Percentiles rank a stretch among this genome's conserved stretches.
phyloP scores from a whole-genome alignment of 306 rosid species.

The Cajanus cajan region DNA sequence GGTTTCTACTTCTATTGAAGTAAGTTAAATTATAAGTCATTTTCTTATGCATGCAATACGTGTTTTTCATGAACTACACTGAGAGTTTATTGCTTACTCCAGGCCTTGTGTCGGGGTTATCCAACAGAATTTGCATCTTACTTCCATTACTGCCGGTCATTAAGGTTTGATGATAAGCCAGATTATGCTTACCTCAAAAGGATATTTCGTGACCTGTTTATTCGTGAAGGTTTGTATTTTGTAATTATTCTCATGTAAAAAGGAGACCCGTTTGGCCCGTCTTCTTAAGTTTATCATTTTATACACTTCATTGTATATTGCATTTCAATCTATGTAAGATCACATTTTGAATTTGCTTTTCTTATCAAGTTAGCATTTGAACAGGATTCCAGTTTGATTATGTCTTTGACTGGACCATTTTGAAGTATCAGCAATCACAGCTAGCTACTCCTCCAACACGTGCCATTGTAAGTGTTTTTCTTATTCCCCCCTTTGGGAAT shows the following conservation, averaged over 20 bases:
- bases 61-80: slow-evolving; percentile 1
- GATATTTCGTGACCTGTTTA: slow-evolving; percentile 93
- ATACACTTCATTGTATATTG: not conserved
- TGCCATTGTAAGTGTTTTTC: slow-evolving; percentile 46
- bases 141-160: slow-evolving; percentile 94
- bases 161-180: slow-evolving; percentile 93
- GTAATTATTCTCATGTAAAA: slow-evolving; percentile 2
- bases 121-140: slow-evolving; percentile 97
- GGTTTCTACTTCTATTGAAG: slow-evolving; percentile 94
- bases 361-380: slow-evolving; percentile 21
- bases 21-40: slow-evolving; percentile 26
- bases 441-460: slow-evolving; percentile 82
- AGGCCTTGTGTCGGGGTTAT: slow-evolving; percentile 93
- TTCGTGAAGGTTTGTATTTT: slow-evolving; percentile 87
- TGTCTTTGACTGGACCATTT: slow-evolving; percentile 97
- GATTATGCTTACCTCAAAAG: slow-evolving; percentile 95
- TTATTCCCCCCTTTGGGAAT: not conserved
- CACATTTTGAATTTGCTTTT: not conserved
- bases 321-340: not conserved
- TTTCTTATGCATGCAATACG: not conserved
- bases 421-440: slow-evolving; percentile 95
- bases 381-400: slow-evolving; percentile 96
- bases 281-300: not conserved
- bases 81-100: slow-evolving; percentile 45
- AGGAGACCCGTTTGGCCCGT: not conserved